Conservation (phyloP, 176 grass and related monocot species). For the Otatea glauca region DNA sequence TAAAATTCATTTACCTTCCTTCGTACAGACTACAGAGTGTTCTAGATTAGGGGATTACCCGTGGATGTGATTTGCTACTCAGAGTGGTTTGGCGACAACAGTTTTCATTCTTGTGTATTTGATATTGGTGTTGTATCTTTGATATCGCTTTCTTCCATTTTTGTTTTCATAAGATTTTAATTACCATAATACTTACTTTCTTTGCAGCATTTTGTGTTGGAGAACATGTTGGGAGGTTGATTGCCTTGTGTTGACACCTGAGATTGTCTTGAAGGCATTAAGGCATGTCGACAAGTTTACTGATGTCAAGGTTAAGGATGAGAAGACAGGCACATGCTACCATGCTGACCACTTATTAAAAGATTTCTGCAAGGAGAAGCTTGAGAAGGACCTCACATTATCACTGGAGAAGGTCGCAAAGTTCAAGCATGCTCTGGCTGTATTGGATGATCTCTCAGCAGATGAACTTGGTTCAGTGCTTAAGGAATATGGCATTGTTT, state of each 20-base stretch:
- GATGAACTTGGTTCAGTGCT: slow-evolving; percentile 72
- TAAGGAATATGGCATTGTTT: slow-evolving; percentile 75
- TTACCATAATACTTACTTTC: slow-evolving; percentile 2
- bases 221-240: slow-evolving; percentile 86
- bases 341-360: slow-evolving; percentile 79
- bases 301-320: slow-evolving; percentile 84
- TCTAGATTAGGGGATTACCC: background rate
- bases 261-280: slow-evolving; percentile 76
- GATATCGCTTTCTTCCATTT: background rate
- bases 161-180: background rate
- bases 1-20: background rate
- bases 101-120: background rate
- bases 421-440: slow-evolving; percentile 62
- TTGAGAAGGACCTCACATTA: too few species aligned
- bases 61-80: background rate
- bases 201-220: slow-evolving; percentile 72
- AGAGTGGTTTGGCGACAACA: background rate
- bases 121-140: background rate
- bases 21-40: background rate
- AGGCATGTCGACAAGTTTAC: slow-evolving; percentile 89
- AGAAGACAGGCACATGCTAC: slow-evolving; percentile 83
- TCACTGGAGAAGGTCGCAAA: slow-evolving; percentile 59
- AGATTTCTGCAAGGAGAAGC: slow-evolving; percentile 87
- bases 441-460: slow-evolving; percentile 68
- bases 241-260: slow-evolving; percentile 83